phyloP scores from a whole-genome alignment of 768 basidiomycete genomes.

The Psilocybe cubensis region DNA sequence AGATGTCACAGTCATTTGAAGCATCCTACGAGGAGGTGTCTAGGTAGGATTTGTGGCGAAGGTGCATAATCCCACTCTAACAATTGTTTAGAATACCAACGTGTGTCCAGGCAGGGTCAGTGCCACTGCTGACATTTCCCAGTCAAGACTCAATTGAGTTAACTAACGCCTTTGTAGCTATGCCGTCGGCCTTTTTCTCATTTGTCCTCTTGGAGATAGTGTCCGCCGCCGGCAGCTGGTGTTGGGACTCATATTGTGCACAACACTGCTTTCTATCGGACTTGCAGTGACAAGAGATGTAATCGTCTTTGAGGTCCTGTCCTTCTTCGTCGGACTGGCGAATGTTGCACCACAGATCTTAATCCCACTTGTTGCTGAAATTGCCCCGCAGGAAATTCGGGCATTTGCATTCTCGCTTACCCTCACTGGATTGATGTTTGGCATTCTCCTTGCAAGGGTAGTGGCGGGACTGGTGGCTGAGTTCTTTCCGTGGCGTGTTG shows the following conservation, averaged over 20 bases:
- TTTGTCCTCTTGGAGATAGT: conserved; percentile 86
- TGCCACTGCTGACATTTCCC: no score
- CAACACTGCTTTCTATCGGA: conserved; percentile 67
- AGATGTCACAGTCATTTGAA: conserved; percentile 33
- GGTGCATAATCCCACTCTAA: background rate
- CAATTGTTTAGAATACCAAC: conserved; percentile 54
- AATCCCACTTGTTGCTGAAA: conserved; percentile 76
- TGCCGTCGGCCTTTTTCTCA: conserved; percentile 70
- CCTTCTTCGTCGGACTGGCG: conserved; percentile 69
- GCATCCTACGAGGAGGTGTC: conserved; percentile 23
- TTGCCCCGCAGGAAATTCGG: conserved; percentile 71
- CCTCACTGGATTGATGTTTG: conserved; percentile 66
- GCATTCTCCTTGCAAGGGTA: conserved; percentile 73
- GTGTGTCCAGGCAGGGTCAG: conserved; percentile 66
- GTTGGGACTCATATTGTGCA: conserved; percentile 54
- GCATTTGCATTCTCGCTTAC: conserved; percentile 79
- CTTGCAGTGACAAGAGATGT: conserved; percentile 65
- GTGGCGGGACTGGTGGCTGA: conserved; percentile 75
- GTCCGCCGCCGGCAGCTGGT: conserved; percentile 75
- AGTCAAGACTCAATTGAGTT: conserved; percentile 1
- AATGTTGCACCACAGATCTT: conserved; percentile 79
- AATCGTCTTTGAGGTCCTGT: conserved; percentile 62
- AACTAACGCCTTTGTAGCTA: conserved; percentile 48
- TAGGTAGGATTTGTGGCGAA: conserved; percentile 8
- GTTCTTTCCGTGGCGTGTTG: conserved; percentile 70